Evolutionary conservation across 768 basidiomycete species (phyloP).

Genomic region (Cystofilobasidium capitatum): DNA sequence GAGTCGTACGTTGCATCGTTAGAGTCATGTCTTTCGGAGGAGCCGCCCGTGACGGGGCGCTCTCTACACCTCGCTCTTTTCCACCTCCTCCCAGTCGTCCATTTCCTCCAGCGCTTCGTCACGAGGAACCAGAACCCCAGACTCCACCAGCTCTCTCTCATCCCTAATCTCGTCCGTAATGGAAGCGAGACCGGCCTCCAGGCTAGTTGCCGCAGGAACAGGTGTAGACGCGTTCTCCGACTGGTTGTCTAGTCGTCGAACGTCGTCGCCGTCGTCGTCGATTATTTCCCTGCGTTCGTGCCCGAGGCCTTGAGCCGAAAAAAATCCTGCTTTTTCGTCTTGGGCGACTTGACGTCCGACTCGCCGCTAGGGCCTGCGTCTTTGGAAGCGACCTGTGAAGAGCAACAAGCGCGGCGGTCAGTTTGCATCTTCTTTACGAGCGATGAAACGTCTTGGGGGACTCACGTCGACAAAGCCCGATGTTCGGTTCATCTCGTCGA

Average conservation of each 20-base stretch:
- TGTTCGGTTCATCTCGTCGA: conserved; percentile 71
- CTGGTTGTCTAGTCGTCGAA: neutral
- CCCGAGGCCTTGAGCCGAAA: conserved; percentile 2
- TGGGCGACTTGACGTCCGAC: too few species aligned
- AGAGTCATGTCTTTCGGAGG: too few species aligned
- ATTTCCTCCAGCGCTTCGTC: neutral
- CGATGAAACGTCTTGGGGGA: neutral
- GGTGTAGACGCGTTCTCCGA: neutral
- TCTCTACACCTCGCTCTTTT: neutral
- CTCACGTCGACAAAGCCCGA: conserved; percentile 8
- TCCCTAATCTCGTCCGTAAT: too few species aligned
- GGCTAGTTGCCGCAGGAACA: neutral
- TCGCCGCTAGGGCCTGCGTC: too few species aligned
- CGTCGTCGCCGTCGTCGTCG: neutral
- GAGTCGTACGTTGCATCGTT: too few species aligned
- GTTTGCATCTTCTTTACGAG: too few species aligned
- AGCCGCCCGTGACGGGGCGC: neutral
- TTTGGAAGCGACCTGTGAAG: too few species aligned
- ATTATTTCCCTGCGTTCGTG: neutral
- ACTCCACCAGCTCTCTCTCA: conserved; percentile 5
- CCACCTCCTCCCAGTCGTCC: conserved; percentile 9
- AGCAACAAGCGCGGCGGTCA: neutral
- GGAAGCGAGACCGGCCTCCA: too few species aligned
- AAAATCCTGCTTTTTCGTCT: neutral
- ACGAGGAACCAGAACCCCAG: conserved; percentile 9